Evolutionary conservation across 345 rosid genomes (phyloP).

Genomic region (Capsella bursapastoris): DNA sequence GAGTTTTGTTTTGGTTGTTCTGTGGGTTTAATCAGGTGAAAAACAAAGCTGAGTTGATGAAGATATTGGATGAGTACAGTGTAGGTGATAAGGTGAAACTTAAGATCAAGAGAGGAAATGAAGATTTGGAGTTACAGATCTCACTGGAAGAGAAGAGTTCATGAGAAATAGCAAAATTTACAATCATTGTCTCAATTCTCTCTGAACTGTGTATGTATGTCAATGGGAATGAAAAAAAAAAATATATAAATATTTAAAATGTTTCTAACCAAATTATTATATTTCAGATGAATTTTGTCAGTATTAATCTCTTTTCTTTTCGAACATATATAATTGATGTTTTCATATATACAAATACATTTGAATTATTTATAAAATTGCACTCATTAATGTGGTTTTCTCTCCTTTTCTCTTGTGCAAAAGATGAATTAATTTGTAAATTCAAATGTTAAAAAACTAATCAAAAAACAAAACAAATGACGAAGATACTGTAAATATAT

Average conservation of each 20-base stretch:
- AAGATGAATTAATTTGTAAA: too few species aligned
- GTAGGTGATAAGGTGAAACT: constrained; percentile 73
- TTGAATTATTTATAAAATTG: too few species aligned
- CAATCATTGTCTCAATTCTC: constrained; percentile 4
- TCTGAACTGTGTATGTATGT: constrained; percentile 14
- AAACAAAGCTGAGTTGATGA: constrained; percentile 76
- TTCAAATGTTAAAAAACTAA: too few species aligned
- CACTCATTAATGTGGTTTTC: too few species aligned
- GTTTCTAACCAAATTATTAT: neutral
- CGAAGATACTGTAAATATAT: too few species aligned
- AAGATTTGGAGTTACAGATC: constrained; percentile 64
- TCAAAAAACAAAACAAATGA: too few species aligned
- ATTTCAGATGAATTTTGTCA: neutral
- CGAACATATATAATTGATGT: neutral
- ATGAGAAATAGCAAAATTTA: constrained; percentile 28
- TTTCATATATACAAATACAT: neutral
- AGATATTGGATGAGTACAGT: constrained; percentile 76
- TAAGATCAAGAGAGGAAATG: constrained; percentile 72
- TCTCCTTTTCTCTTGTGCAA: too few species aligned
- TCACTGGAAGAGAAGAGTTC: constrained; percentile 70
- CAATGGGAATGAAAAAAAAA: neutral
- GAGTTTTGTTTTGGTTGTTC: neutral
- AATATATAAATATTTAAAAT: neutral
- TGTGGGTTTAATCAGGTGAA: constrained; percentile 60
- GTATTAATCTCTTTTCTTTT: neutral